phyloP scores from a whole-genome alignment of 148 eudicot species.

The Linanthus parryae region DNA sequence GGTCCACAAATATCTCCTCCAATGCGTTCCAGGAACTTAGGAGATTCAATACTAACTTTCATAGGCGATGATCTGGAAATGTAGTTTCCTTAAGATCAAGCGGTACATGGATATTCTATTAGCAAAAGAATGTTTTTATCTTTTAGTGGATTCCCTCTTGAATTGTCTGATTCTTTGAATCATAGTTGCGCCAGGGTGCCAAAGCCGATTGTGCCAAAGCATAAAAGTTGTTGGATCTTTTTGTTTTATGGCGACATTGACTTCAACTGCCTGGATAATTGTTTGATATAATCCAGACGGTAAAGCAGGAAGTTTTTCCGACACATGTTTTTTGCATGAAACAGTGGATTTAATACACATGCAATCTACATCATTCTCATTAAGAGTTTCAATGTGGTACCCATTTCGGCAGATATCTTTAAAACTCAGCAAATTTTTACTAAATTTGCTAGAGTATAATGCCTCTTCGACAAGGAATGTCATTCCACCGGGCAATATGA shows the following conservation, averaged over 20 bases:
- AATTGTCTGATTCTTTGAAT: not conserved
- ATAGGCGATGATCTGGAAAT: not conserved
- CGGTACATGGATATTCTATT: not conserved
- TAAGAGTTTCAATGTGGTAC: no score
- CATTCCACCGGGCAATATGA: no score
- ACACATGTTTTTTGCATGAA: not conserved
- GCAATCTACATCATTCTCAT: no score
- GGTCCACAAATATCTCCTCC: not conserved
- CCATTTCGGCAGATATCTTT: no score
- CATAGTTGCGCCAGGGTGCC: not conserved
- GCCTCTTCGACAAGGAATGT: no score
- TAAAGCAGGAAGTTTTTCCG: not conserved
- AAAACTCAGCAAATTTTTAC: no score
- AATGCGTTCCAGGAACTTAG: not conserved
- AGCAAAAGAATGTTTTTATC: not conserved
- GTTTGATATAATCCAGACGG: constrained; percentile 1
- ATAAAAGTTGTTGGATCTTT: not conserved
- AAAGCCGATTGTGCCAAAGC: not conserved
- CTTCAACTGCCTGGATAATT: not conserved
- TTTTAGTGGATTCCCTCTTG: constrained; percentile 1
- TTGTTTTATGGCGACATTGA: not conserved
- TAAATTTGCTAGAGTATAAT: no score
- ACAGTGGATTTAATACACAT: no score
- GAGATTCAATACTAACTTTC: no score
- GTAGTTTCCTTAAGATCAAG: not conserved